A percentile compares a stretch with the other conserved stretches of the same genome.
Conservation (phyloP, 2,329 filamentous ascomycete species). For the Talaromyces sp. region DNA sequence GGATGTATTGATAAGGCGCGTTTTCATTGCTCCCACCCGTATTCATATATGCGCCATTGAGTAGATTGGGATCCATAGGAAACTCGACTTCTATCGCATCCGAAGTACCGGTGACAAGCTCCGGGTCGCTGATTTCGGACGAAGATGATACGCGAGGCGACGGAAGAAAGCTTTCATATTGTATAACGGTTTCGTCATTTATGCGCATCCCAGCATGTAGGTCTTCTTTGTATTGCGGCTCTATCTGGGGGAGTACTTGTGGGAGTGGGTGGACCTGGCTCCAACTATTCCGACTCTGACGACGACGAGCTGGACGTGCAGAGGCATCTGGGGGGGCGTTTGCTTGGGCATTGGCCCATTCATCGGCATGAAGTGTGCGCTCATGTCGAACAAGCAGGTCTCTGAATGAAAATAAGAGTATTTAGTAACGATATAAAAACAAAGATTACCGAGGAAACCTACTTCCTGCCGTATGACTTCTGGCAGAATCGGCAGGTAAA, state of each 20-base stretch:
- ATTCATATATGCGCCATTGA: conserved; percentile 10
- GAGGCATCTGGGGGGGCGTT: conserved; percentile 6
- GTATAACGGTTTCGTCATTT: conserved; percentile 18
- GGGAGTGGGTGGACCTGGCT: not conserved
- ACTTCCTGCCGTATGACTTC: conserved; percentile 34
- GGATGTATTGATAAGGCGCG: conserved; percentile 4
- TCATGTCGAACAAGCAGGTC: conserved; percentile 38
- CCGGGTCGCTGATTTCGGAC: conserved; percentile 18
- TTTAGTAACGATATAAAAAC: not conserved
- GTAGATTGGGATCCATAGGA: conserved; percentile 14
- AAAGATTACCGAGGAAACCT: conserved; percentile 16
- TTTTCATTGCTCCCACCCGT: not conserved
- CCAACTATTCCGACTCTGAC: conserved; percentile 18
- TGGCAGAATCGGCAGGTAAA: conserved; percentile 34
- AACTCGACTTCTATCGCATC: conserved; percentile 15
- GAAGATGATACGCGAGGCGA: conserved; percentile 20
- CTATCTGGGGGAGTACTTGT: conserved; percentile 3
- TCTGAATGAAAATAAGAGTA: conserved; percentile 20
- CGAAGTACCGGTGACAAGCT: conserved; percentile 8
- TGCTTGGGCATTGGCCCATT: conserved; percentile 22
- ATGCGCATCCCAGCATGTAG: conserved; percentile 6
- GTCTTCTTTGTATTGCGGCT: conserved; percentile 13
- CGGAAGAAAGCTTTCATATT: conserved; percentile 19
- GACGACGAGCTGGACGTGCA: conserved; percentile 16
- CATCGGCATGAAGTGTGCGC: conserved; percentile 31